A percentile compares a stretch with the other conserved stretches of the same genome.
These are phyloP conservation scores for Gamarada debralockiae DNA, from an alignment of 495 filamentous ascomycete species.

Conservation along the genomic window DNA sequence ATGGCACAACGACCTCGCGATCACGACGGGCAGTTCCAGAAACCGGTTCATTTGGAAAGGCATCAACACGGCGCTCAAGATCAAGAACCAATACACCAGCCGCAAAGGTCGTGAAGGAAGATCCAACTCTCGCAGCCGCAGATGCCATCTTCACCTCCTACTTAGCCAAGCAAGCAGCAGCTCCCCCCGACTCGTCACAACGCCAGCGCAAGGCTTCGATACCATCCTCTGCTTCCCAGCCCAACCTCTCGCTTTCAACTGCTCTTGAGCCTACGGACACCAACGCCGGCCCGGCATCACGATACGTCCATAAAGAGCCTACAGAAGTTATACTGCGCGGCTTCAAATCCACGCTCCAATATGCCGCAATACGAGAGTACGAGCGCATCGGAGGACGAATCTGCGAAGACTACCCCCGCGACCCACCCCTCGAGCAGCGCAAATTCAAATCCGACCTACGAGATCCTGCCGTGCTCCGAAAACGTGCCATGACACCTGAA, in stretches of 20 bases:
- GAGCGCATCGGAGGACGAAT: conserved; percentile 76
- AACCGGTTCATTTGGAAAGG: conserved; percentile 51
- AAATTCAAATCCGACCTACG: conserved; percentile 59
- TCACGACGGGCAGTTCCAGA: conserved; percentile 42
- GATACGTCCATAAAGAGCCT: conserved; percentile 55
- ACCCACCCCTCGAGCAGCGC: conserved; percentile 51
- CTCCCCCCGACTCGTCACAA: conserved; percentile 11
- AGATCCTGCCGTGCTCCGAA: conserved; percentile 57
- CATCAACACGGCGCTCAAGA: conserved; percentile 46
- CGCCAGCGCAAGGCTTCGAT: conserved; percentile 23
- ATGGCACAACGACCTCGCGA: conserved; percentile 26
- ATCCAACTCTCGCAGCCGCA: conserved; percentile 49
- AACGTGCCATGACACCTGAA: conserved; percentile 55
- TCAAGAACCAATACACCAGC: conserved; percentile 48
- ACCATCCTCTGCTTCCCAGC: conserved; percentile 18
- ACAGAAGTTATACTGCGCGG: conserved; percentile 82
- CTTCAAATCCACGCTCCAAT: conserved; percentile 70
- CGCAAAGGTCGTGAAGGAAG: conserved; percentile 45
- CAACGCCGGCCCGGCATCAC: conserved; percentile 29
- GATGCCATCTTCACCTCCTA: conserved; percentile 37
- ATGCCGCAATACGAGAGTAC: conserved; percentile 80
- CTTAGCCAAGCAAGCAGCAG: conserved; percentile 14
- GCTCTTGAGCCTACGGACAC: conserved; percentile 13
- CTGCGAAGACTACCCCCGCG: conserved; percentile 85
- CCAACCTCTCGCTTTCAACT: conserved; percentile 6